phyloP scores from a whole-genome alignment of 2,329 filamentous ascomycete genomes.

The Aschersonia sp. region DNA sequence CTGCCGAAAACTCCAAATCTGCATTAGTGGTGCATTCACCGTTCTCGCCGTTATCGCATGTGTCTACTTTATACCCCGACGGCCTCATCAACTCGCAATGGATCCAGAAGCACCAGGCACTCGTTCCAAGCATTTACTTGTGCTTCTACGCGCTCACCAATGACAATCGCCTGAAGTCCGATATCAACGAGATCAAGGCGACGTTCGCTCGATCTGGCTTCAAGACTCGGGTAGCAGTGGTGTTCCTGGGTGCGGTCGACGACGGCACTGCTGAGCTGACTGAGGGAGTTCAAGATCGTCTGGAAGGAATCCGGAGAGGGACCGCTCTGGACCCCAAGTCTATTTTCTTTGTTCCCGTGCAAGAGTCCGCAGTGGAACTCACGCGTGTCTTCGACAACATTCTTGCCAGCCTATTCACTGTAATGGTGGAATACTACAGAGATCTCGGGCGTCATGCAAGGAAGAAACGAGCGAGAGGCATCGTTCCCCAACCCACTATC shows the following conservation, averaged over 20 bases:
- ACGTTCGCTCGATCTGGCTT: conserved; percentile 56
- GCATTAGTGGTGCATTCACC: conserved; percentile 67
- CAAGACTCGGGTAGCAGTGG: conserved; percentile 62
- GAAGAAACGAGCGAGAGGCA: conserved; percentile 71
- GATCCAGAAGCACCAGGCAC: conserved; percentile 77
- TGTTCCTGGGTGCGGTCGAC: conserved; percentile 25
- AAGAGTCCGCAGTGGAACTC: conserved; percentile 56
- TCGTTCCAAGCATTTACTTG: conserved; percentile 67
- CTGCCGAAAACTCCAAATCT: conserved; percentile 30
- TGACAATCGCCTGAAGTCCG: conserved; percentile 76
- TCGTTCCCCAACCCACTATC: conserved; percentile 65
- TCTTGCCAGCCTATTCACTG: conserved; percentile 56
- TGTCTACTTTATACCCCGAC: conserved; percentile 75
- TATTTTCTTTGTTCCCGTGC: conserved; percentile 71
- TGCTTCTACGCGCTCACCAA: conserved; percentile 68
- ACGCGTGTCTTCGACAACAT: conserved; percentile 60
- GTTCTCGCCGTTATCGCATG: conserved; percentile 76
- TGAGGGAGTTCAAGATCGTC: conserved; percentile 52
- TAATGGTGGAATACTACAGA: conserved; percentile 78
- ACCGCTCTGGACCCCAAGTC: conserved; percentile 72
- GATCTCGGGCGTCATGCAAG: conserved; percentile 86
- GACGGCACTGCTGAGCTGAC: conserved; percentile 29
- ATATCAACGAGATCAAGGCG: conserved; percentile 65
- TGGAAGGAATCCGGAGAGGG: conserved; percentile 64
- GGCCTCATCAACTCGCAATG: conserved; percentile 70